phyloP scores from a whole-genome alignment of 2,329 filamentous ascomycete genomes.

The Penicillium sp. region DNA sequence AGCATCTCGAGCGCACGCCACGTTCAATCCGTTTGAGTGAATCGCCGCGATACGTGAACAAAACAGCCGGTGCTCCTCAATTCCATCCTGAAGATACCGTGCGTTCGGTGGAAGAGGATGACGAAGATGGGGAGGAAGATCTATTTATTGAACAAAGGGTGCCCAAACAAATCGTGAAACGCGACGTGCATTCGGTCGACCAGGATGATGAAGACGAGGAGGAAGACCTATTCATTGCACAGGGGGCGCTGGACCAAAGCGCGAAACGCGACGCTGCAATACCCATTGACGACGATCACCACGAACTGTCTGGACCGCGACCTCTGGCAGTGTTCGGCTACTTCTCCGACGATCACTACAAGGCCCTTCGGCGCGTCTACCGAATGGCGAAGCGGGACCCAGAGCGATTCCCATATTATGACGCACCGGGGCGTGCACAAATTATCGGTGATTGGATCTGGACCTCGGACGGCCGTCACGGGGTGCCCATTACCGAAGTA shows the following conservation, averaged over 20 bases:
- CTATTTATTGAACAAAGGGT: constrained; percentile 2
- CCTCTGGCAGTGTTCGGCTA: constrained; percentile 38
- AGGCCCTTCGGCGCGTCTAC: constrained; percentile 39
- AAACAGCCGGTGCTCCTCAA: constrained; percentile 8
- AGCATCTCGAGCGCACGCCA: constrained; percentile 17
- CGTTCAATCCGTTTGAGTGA: constrained; percentile 9
- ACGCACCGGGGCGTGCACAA: constrained; percentile 34
- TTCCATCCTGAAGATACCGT: background rate
- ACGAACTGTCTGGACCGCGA: constrained; percentile 17
- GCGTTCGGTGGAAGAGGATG: constrained; percentile 10
- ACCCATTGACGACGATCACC: constrained; percentile 7
- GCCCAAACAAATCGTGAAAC: background rate
- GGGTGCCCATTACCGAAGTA: constrained; percentile 41
- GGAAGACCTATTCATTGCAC: background rate
- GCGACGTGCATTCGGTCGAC: background rate
- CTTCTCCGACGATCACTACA: constrained; percentile 44
- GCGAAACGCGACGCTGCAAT: constrained; percentile 4
- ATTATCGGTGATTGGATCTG: constrained; percentile 45
- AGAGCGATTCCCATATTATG: constrained; percentile 38
- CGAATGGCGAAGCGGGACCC: constrained; percentile 38
- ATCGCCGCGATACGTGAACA: constrained; percentile 13
- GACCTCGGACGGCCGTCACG: constrained; percentile 42
- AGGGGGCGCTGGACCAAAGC: constrained; percentile 1
- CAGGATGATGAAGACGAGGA: constrained; percentile 11
- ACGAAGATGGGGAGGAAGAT: constrained; percentile 8